Evolutionary conservation across 495 filamentous ascomycete species (phyloP).

Genomic region (Penicillium tannophilum): DNA sequence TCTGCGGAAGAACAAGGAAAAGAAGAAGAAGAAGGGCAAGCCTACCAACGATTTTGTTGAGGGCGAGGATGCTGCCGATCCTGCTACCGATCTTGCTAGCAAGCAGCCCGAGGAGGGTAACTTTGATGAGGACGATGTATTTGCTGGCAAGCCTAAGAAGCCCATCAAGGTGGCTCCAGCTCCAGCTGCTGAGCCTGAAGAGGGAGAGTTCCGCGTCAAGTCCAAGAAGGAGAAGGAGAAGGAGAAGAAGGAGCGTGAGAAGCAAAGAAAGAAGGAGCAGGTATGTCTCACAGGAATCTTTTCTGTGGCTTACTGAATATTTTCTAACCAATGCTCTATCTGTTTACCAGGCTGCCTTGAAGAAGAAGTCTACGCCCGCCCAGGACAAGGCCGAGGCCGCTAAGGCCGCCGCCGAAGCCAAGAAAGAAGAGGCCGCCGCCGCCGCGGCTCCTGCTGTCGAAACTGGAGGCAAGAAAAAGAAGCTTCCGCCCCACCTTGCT

Average conservation of each 20-base stretch:
- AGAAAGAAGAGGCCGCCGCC: conserved; percentile 32
- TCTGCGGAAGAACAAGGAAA: conserved; percentile 84
- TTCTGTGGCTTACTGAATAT: neutral
- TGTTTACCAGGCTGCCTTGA: conserved; percentile 59
- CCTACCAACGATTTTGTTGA: conserved; percentile 70
- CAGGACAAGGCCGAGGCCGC: conserved; percentile 33
- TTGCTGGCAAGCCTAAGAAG: conserved; percentile 69
- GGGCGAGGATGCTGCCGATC: conserved; percentile 55
- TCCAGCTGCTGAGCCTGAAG: conserved; percentile 55
- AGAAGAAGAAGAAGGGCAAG: conserved; percentile 91
- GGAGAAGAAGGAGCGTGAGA: conserved; percentile 90
- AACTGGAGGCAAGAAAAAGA: conserved; percentile 80
- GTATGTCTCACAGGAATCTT: conserved; percentile 38
- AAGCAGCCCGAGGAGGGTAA: conserved; percentile 85
- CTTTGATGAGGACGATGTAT: conserved; percentile 80
- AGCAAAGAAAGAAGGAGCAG: conserved; percentile 92
- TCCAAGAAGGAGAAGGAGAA: conserved; percentile 97
- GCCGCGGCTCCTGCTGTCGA: conserved; percentile 50
- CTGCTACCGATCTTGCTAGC: conserved; percentile 47
- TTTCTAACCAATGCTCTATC: neutral
- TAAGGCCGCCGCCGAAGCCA: conserved; percentile 47
- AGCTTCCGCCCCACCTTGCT: conserved; percentile 76
- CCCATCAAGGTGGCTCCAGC: conserved; percentile 51
- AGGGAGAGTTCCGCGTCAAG: conserved; percentile 68
- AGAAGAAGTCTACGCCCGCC: conserved; percentile 53